Conservation (phyloP, 2,329 filamentous ascomycete genomes). For the Escovopsis sp. region DNA sequence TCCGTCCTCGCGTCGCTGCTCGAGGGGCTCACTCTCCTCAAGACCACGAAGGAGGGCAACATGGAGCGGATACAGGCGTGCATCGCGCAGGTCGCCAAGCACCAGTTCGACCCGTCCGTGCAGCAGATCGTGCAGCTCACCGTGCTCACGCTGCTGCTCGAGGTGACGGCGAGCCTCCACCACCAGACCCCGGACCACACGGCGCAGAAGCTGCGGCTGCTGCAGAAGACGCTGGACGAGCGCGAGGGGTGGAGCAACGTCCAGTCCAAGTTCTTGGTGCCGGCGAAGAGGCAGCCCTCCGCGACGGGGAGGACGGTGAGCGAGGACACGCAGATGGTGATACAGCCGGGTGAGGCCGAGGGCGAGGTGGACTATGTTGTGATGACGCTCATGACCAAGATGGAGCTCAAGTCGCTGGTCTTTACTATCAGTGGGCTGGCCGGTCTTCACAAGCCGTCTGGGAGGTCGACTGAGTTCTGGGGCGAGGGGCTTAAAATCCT, state of each 20-base stretch:
- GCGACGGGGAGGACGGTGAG: constrained; percentile 38
- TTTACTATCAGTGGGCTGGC: constrained; percentile 41
- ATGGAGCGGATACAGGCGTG: constrained; percentile 57
- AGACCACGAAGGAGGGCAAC: constrained; percentile 46
- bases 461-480: constrained; percentile 24
- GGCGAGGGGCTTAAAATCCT: constrained; percentile 28
- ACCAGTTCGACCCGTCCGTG: constrained; percentile 50
- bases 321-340: constrained; percentile 38
- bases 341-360: constrained; percentile 30
- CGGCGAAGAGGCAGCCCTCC: constrained; percentile 35
- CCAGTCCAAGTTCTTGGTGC: constrained; percentile 36
- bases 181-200: constrained; percentile 43
- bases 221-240: constrained; percentile 48
- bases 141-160: constrained; percentile 49
- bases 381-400: constrained; percentile 44
- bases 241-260: constrained; percentile 33
- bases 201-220: constrained; percentile 40
- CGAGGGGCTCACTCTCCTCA: constrained; percentile 55
- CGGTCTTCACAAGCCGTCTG: constrained; percentile 22
- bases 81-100: constrained; percentile 56
- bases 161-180: constrained; percentile 54
- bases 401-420: constrained; percentile 41
- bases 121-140: constrained; percentile 50
- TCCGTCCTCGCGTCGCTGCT: constrained; percentile 50
- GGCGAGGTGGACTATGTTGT: constrained; percentile 38